Evolutionary conservation across 371 early-diverging fungal species (phyloP).

Genomic region (Massospora cicadina): DNA sequence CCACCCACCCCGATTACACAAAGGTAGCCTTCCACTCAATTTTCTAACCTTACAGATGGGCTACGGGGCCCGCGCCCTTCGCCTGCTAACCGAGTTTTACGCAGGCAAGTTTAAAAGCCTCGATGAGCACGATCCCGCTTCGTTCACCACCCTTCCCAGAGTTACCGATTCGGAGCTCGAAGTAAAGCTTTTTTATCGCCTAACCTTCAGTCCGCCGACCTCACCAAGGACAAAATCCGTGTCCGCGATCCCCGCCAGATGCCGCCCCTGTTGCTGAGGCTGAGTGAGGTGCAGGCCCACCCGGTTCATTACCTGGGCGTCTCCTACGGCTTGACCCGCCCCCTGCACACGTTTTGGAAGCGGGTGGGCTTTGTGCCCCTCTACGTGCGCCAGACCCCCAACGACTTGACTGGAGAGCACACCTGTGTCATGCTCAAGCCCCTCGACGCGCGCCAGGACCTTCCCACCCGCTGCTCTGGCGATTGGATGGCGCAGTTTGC

Average conservation of each 20-base stretch:
- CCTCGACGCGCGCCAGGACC: constrained; percentile 12
- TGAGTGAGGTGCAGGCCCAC: constrained; percentile 58
- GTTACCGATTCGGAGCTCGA: constrained; percentile 32
- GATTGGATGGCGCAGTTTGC: constrained; percentile 65
- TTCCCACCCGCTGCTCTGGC: constrained; percentile 28
- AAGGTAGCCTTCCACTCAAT: too few relatives aligned
- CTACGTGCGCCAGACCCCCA: constrained; percentile 91
- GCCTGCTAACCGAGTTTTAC: constrained; percentile 71
- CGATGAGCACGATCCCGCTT: constrained; percentile 34
- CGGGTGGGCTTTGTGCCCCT: constrained; percentile 79
- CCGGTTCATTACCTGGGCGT: constrained; percentile 93
- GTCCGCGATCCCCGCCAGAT: constrained; percentile 73
- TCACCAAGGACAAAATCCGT: constrained; percentile 56
- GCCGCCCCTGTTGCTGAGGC: constrained; percentile 73
- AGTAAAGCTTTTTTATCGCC: constrained; percentile 34
- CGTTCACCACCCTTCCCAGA: constrained; percentile 13
- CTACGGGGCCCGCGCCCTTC: constrained; percentile 82
- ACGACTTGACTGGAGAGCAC: constrained; percentile 96
- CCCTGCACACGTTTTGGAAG: constrained; percentile 94
- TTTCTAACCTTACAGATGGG: too few relatives aligned
- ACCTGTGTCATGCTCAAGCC: constrained; percentile 89
- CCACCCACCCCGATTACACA: constrained; percentile 94
- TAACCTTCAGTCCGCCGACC: constrained; percentile 20
- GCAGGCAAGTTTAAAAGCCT: constrained; percentile 56
- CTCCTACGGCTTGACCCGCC: constrained; percentile 82